Conservation (phyloP, 23 red algal genomes). For the Gracilaria domingensis region DNA sequence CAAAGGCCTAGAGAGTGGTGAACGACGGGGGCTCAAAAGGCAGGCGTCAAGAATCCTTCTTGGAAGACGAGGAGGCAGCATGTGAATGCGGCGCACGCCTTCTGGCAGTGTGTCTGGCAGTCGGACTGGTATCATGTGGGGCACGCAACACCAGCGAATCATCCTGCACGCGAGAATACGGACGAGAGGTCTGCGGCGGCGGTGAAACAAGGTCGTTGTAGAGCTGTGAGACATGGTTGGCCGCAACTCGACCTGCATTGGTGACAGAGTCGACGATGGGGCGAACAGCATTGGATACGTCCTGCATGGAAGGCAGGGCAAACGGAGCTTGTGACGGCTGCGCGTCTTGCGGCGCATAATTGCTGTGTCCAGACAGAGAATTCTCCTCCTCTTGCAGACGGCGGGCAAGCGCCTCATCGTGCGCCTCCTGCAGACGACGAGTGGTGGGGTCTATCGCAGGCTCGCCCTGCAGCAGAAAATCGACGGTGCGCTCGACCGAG, state of each 20-base stretch:
- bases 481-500: conserved; percentile 68
- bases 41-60: conserved; percentile 18
- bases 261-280: conserved; percentile 56
- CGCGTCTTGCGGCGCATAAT: background rate
- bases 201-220: conserved; percentile 42
- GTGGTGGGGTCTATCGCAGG: conserved; percentile 22
- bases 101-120: conserved; percentile 1
- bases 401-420: conserved; percentile 66
- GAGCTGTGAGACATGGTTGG: conserved; percentile 34
- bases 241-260: conserved; percentile 50
- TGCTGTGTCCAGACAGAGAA: background rate
- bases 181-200: background rate
- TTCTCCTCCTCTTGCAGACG: conserved; percentile 50
- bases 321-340: conserved; percentile 33
- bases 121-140: background rate
- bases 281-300: conserved; percentile 54
- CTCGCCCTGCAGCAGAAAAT: conserved; percentile 41
- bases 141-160: conserved; percentile 53
- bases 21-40: too few relatives aligned
- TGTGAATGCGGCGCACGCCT: conserved; percentile 17
- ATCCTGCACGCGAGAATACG: conserved; percentile 28
- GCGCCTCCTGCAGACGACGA: conserved; percentile 44
- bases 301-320: conserved; percentile 51
- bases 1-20: too few relatives aligned
- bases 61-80: conserved; percentile 30